Conservation (phyloP, 1,139 yeast species). For the Scheffersomyces lignicola region DNA sequence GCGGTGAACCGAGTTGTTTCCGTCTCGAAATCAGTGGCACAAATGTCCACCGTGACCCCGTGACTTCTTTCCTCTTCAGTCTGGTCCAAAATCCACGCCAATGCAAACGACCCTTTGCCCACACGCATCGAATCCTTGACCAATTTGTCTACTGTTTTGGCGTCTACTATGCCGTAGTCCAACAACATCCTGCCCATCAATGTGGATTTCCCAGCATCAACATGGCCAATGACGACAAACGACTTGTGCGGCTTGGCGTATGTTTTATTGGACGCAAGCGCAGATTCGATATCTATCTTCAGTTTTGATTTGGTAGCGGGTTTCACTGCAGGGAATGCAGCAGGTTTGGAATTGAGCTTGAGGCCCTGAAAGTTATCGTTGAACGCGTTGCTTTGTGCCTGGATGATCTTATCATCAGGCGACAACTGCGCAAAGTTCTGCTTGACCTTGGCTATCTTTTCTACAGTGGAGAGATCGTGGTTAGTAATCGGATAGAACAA, state of each 20-base stretch:
- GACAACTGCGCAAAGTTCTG: constrained; percentile 68
- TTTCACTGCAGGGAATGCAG: no score
- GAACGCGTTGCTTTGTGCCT: constrained; percentile 60
- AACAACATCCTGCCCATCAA: constrained; percentile 85
- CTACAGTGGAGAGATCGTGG: constrained; percentile 30
- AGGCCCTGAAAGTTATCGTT: constrained; percentile 39
- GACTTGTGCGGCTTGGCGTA: constrained; percentile 63
- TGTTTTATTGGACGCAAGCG: constrained; percentile 33
- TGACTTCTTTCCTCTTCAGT: constrained; percentile 84
- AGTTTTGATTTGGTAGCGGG: constrained; percentile 31
- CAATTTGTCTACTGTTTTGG: constrained; percentile 71
- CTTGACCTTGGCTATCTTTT: constrained; percentile 44
- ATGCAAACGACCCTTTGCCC: constrained; percentile 91
- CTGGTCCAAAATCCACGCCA: constrained; percentile 98
- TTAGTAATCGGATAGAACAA: constrained; percentile 41
- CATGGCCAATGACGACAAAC: constrained; percentile 92
- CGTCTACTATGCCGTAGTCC: constrained; percentile 80
- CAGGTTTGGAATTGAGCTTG: constrained; percentile 8
- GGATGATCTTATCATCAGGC: constrained; percentile 74
- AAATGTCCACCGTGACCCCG: constrained; percentile 94
- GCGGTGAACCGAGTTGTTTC: constrained; percentile 67
- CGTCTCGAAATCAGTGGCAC: constrained; percentile 83
- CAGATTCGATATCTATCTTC: constrained; percentile 39
- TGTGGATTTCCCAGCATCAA: constrained; percentile 97
- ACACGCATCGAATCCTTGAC: constrained; percentile 76